Base-by-base conservation (phyloP, 306 rosid genomes). In the Potentilla sterilis region DNA sequence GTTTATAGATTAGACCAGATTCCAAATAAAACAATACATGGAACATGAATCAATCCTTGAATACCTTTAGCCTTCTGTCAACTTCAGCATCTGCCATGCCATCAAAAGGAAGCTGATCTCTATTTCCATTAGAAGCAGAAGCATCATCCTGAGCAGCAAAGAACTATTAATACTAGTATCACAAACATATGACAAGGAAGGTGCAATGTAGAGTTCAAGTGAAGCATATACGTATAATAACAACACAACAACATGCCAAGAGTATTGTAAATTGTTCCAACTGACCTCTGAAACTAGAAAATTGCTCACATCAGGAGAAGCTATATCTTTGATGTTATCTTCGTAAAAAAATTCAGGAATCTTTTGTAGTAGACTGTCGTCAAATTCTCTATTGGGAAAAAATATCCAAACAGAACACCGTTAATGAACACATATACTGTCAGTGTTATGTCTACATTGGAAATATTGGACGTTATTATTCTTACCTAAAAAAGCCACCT, bases 401-500 rank as follows among this genome's bases (percentile, higher is more conserved):
- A 85, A 77, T 69, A 84, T 64, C 71, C 73, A 70, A 28, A 83
- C 80, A 75, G 58, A 82, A 81, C 72, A 54, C 54, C 42, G 49
- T 59, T 37, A 72, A 14, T 46, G 37, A 12, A 59, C 14, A 28
- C 28, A 28, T 28, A 28, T 28, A 28, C 28, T 28, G 28, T 28
- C 1, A 28, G 28, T 28, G 28, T 28, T 28, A 28, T 28, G 28
- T 28, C 28, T 28, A 28, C 28, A 41, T 24, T 48, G 48, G 6
- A 51, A 59, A 68, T 6, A 42, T 51, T 48, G 62, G 42, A 41
- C 21, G 7, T 62, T 34, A 74, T 77, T 46, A 74, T 40, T 77
- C 87, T 89, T 89, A 96, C 99, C 87, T 96, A 86, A 96, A 96
- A 84, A 92, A 96, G 49, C 96, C 96, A 49, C 99, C 99, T 82